Evolutionary conservation across 768 basidiomycete species (phyloP).

Genomic region (Cystofilobasidium capitatum): DNA sequence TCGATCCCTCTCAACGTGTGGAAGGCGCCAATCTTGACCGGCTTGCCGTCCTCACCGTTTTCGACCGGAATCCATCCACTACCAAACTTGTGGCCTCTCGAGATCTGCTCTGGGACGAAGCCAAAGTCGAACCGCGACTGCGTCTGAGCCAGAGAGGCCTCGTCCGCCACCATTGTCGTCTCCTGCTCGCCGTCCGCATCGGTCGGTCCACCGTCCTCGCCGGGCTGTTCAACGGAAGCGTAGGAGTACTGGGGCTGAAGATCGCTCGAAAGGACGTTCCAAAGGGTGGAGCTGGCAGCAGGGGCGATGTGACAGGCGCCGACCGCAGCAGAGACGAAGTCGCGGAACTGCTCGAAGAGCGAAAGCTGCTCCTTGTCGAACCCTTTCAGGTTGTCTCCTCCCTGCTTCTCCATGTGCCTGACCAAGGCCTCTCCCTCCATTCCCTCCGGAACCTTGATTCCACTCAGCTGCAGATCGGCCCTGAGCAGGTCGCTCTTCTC

Average conservation of each 20-base stretch:
- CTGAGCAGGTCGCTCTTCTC: slow-evolving; percentile 44
- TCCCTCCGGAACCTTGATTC: slow-evolving; percentile 38
- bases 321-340: not conserved
- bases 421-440: slow-evolving; percentile 44
- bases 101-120: slow-evolving; percentile 38
- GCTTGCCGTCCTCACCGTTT: slow-evolving; percentile 45
- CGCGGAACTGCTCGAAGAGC: not conserved
- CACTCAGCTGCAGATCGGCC: slow-evolving; percentile 47
- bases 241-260: not conserved
- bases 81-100: slow-evolving; percentile 39
- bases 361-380: not conserved
- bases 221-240: not conserved
- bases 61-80: slow-evolving; percentile 61
- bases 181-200: not conserved
- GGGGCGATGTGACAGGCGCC: slow-evolving; percentile 6
- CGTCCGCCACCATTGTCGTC: not conserved
- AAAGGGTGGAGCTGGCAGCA: not conserved
- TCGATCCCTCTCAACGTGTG: slow-evolving; percentile 76
- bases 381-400: slow-evolving; percentile 37
- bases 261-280: not conserved
- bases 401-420: slow-evolving; percentile 76
- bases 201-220: not conserved
- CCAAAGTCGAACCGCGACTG: too few species aligned
- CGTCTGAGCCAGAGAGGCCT: too few species aligned
- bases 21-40: slow-evolving; percentile 49